Evolutionary conservation across 495 filamentous ascomycete species (phyloP).

Genomic region (Entonaema liquescens): DNA sequence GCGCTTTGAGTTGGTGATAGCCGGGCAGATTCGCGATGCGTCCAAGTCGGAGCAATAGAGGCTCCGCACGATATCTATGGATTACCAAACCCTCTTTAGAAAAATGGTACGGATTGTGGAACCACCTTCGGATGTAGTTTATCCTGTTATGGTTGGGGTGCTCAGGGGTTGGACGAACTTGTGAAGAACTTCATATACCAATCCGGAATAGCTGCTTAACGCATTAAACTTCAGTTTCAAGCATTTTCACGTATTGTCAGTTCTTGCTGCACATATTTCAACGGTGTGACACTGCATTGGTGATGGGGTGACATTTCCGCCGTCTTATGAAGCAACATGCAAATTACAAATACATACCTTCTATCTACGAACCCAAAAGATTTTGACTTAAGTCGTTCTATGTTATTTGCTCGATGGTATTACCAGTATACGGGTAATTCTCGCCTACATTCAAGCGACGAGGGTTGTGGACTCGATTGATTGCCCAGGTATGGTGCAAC

Average conservation of each 20-base stretch:
- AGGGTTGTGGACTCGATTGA: background rate
- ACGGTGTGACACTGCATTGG: background rate
- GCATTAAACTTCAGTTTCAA: too few relatives aligned
- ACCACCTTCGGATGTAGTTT: background rate
- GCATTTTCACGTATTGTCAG: too few relatives aligned
- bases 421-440: background rate
- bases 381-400: background rate
- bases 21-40: background rate
- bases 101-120: background rate
- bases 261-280: background rate
- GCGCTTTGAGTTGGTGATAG: background rate
- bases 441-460: background rate
- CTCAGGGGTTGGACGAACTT: background rate
- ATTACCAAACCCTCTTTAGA: background rate
- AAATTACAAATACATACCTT: background rate
- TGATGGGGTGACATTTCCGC: background rate
- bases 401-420: background rate
- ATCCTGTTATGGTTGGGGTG: background rate
- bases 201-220: background rate
- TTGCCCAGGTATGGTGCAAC: background rate
- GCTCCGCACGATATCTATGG: background rate
- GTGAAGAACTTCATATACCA: background rate
- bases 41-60: constrained; percentile 20
- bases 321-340: background rate
- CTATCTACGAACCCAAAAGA: background rate